Evolutionary conservation across 257 asterid species (phyloP).

Genomic region (Nicotiana noctiflora): DNA sequence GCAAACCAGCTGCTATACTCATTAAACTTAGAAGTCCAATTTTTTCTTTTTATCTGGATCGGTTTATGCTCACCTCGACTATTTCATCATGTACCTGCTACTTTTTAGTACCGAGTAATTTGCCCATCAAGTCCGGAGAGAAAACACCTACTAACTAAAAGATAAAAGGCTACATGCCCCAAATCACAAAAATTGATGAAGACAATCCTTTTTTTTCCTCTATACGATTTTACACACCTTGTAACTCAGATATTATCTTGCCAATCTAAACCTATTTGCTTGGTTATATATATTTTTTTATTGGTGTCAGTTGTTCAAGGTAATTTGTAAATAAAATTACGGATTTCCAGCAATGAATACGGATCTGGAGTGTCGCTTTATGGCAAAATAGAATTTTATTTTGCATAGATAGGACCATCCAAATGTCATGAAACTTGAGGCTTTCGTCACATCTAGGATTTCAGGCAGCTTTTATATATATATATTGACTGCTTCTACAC

Average conservation of each 20-base stretch:
- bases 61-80: too few relatives aligned
- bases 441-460: conserved; percentile 17
- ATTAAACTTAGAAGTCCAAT: not conserved
- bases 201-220: too few relatives aligned
- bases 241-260: not conserved
- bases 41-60: too few relatives aligned
- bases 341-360: not conserved
- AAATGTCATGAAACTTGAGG: conserved; percentile 21
- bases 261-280: not conserved
- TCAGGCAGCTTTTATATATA: conserved; percentile 3
- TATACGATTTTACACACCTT: not conserved
- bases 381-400: conserved; percentile 18
- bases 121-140: too few relatives aligned
- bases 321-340: not conserved
- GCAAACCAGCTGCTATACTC: not conserved
- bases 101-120: too few relatives aligned
- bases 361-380: conserved; percentile 20
- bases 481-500: conserved; percentile 17
- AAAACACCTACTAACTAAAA: not conserved
- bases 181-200: too few relatives aligned
- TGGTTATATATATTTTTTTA: not conserved
- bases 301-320: not conserved
- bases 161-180: too few relatives aligned
- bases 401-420: conserved; percentile 18
- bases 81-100: too few relatives aligned